A percentile compares a stretch with the other conserved stretches of the same genome.
Conservation (phyloP, 352 stramenopile species). For the Aphanomyces stellatus region DNA sequence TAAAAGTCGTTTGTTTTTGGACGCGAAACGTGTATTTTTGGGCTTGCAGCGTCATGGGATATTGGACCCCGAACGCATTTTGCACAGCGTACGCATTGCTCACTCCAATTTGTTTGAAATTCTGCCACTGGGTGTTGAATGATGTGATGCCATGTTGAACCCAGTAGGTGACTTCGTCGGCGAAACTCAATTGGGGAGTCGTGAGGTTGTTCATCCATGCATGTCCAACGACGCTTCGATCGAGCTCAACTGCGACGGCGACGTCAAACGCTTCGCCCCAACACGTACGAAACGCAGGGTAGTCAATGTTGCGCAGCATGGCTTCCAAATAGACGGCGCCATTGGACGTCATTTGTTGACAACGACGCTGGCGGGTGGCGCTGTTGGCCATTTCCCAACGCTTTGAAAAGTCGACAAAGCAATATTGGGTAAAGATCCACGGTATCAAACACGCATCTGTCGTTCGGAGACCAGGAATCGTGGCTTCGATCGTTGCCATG, state of each 20-base stretch:
- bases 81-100: not conserved
- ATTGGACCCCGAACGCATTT: not conserved
- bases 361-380: not conserved
- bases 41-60: not conserved
- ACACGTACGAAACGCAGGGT: not conserved
- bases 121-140: not conserved
- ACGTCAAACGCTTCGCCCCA: not conserved
- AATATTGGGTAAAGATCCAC: conserved; percentile 3
- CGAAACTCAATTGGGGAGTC: not conserved
- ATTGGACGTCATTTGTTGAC: not conserved
- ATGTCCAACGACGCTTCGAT: too few relatives aligned
- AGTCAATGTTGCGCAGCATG: not conserved
- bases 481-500: too few relatives aligned
- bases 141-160: not conserved
- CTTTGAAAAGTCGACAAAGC: not conserved
- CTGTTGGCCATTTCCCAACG: not conserved
- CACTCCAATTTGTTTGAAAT: not conserved
- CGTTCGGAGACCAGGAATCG: not conserved
- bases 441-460: not conserved
- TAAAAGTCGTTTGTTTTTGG: not conserved
- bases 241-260: not conserved
- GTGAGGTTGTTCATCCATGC: too few relatives aligned
- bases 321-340: not conserved
- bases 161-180: not conserved
- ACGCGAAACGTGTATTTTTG: not conserved